Percentiles rank a stretch among this genome's conserved stretches.
These are phyloP conservation scores for Mucor racemosus DNA, from an alignment of 371 early-diverging fungal species.

Conservation along the genomic window DNA sequence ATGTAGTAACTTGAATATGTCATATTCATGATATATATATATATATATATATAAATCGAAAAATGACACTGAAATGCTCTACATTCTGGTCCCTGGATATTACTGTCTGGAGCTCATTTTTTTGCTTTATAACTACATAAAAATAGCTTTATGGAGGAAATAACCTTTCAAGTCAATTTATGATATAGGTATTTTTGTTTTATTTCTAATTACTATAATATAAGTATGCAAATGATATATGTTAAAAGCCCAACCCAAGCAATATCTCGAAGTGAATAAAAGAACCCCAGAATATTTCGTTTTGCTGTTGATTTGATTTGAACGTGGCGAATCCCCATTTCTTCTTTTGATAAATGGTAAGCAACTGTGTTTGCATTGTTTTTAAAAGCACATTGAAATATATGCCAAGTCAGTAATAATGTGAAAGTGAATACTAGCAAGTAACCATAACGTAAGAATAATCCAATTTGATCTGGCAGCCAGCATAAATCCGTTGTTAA, in stretches of 20 bases:
- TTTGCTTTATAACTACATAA: neutral
- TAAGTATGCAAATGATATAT: conserved; percentile 31
- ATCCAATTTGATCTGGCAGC: conserved; percentile 43
- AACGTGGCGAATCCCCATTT: neutral
- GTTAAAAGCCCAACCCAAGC: conserved; percentile 23
- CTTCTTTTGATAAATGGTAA: conserved; percentile 16
- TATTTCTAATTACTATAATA: conserved; percentile 18
- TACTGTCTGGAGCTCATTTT: neutral
- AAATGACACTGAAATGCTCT: no score
- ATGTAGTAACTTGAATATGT: no score
- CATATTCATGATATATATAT: no score
- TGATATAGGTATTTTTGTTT: conserved; percentile 2
- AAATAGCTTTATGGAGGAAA: no score
- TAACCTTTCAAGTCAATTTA: no score
- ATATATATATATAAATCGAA: no score
- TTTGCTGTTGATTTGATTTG: neutral
- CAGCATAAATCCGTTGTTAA: conserved; percentile 35
- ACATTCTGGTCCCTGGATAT: no score
- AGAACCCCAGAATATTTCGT: neutral
- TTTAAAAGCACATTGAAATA: neutral
- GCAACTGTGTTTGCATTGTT: neutral
- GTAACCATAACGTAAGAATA: conserved; percentile 44
- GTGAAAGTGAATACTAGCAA: conserved; percentile 19
- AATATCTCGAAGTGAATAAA: conserved; percentile 22
- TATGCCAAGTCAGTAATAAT: neutral